A percentile compares a stretch with the other conserved stretches of the same genome.
Conservation (phyloP, 179 eudicot genomes). For the Beta macrorhiza region DNA sequence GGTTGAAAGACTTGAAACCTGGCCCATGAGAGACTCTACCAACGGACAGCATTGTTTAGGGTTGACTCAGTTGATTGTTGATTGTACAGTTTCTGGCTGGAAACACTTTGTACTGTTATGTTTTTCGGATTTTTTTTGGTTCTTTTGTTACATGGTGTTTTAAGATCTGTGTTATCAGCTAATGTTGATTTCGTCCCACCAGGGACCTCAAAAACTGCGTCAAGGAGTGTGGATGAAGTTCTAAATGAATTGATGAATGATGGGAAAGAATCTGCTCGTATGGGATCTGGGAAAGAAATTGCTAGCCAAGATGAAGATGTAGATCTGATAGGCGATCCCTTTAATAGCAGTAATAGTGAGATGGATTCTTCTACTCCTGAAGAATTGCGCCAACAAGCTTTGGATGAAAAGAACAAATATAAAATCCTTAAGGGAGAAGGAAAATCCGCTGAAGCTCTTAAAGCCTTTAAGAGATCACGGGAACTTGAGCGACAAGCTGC, state of each 20-base stretch:
- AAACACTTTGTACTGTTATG: constrained; percentile 1
- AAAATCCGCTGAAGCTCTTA: constrained; percentile 82
- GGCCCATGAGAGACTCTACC: not conserved
- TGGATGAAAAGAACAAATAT: constrained; percentile 74
- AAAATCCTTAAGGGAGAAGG: constrained; percentile 75
- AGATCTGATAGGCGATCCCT: constrained; percentile 34
- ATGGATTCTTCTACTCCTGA: constrained; percentile 60
- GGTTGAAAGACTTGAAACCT: not conserved
- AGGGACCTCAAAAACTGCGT: constrained; percentile 61
- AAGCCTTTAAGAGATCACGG: constrained; percentile 79
- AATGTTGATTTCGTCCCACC: constrained; percentile 31
- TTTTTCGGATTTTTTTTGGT: not conserved
- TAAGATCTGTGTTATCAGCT: constrained; percentile 24
- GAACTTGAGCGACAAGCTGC: constrained; percentile 94
- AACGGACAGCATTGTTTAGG: not conserved
- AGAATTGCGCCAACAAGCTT: constrained; percentile 73
- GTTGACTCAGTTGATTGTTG: not conserved
- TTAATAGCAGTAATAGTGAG: constrained; percentile 36
- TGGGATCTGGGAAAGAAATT: constrained; percentile 38
- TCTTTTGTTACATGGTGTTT: constrained; percentile 8
- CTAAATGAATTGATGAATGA: constrained; percentile 57
- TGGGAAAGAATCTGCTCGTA: constrained; percentile 35
- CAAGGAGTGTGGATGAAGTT: constrained; percentile 62
- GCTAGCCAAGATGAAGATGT: constrained; percentile 36
- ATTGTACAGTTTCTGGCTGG: not conserved